Evolutionary conservation across 78 protist species (phyloP).

Genomic region (Protostelium mycophagum): DNA sequence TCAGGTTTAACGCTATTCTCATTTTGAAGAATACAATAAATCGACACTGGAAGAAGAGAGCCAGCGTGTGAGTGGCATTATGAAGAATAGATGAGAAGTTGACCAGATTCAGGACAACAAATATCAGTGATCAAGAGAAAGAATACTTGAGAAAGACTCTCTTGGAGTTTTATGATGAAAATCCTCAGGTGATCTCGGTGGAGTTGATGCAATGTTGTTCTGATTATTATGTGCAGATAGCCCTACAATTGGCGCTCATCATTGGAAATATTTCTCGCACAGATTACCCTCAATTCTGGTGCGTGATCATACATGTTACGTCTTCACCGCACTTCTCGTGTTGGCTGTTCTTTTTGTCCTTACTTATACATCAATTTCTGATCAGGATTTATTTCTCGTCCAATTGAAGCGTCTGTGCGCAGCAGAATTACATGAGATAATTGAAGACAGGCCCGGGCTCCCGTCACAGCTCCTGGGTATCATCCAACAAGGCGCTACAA

Average conservation of each 20-base stretch:
- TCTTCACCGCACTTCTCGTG: too few relatives aligned
- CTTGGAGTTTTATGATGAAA: neutral
- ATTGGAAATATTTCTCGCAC: neutral
- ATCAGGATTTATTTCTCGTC: too few relatives aligned
- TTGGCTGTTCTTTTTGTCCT: too few relatives aligned
- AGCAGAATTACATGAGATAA: too few relatives aligned
- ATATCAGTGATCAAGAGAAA: neutral
- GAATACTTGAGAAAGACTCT: neutral
- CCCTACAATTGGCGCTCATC: neutral
- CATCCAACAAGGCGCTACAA: neutral
- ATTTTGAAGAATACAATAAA: neutral
- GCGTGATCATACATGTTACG: neutral
- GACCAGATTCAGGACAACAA: neutral
- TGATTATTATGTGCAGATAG: neutral
- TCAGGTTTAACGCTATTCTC: neutral
- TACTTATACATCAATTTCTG: too few relatives aligned
- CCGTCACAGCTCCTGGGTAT: neutral
- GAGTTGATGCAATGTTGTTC: too few relatives aligned
- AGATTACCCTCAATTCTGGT: neutral
- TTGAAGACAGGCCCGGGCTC: neutral
- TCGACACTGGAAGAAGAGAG: neutral
- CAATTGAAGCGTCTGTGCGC: too few relatives aligned
- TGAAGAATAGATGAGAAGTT: neutral
- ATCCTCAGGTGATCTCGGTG: neutral
- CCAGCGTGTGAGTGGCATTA: neutral